These are phyloP conservation scores for Letharia columbiana DNA, from an alignment of 495 filamentous ascomycete genomes.

Conservation along the genomic window DNA sequence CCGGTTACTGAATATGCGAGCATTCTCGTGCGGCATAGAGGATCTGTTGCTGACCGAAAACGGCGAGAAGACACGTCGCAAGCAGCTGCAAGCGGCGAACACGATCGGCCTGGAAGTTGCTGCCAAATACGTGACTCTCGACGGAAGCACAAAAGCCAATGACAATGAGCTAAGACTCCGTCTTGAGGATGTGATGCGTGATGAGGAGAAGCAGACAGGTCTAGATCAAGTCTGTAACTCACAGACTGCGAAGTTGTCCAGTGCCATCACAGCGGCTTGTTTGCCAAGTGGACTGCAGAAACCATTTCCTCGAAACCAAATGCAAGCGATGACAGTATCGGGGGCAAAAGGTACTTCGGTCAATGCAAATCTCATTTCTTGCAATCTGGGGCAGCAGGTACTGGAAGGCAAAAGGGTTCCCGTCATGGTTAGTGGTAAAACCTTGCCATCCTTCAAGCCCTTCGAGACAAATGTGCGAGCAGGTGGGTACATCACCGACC, in stretches of 20 bases:
- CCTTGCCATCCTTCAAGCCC: slow-evolving; percentile 86
- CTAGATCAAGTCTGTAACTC: slow-evolving; percentile 79
- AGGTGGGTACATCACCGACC: slow-evolving; percentile 88
- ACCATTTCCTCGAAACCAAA: slow-evolving; percentile 91
- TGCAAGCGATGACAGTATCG: slow-evolving; percentile 97
- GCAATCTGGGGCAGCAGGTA: slow-evolving; percentile 94
- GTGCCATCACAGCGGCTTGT: slow-evolving; percentile 66
- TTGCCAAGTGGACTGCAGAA: slow-evolving; percentile 79
- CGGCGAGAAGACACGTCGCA: slow-evolving; percentile 62
- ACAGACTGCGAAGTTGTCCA: slow-evolving; percentile 61
- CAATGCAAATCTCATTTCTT: slow-evolving; percentile 96
- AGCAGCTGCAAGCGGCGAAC: slow-evolving; percentile 59
- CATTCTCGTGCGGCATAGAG: slow-evolving; percentile 95
- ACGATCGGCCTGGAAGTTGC: slow-evolving; percentile 76
- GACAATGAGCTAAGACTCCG: slow-evolving; percentile 64
- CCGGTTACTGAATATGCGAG: slow-evolving; percentile 81
- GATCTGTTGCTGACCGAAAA: slow-evolving; percentile 79
- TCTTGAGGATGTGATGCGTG: slow-evolving; percentile 81
- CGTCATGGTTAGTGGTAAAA: slow-evolving; percentile 96
- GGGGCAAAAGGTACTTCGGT: slow-evolving; percentile 90
- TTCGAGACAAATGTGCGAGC: slow-evolving; percentile 84
- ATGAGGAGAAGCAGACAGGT: slow-evolving; percentile 80
- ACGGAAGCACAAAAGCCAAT: slow-evolving; percentile 47
- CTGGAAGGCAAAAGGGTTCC: slow-evolving; percentile 92
- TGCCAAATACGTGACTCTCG: slow-evolving; percentile 84